These are phyloP conservation scores for Chrysanthemum seticuspe DNA, from an alignment of 129 eudicot species.

Conservation along the genomic window DNA sequence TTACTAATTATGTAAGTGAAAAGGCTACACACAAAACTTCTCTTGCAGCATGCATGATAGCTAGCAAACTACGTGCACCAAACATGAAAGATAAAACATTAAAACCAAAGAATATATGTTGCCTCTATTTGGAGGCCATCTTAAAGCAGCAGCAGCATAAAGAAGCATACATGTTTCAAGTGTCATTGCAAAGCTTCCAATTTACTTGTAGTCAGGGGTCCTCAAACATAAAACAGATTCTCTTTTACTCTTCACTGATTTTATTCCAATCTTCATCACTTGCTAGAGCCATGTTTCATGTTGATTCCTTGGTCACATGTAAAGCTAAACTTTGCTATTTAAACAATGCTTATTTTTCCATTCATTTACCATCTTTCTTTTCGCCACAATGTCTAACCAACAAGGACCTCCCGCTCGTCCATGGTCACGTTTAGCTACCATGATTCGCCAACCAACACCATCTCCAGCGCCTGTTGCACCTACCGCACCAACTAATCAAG, in stretches of 20 bases:
- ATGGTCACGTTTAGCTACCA: constrained; percentile 50
- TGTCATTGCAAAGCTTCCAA: constrained; percentile 32
- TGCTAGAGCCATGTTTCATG: constrained; percentile 19
- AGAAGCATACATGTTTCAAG: constrained; percentile 1
- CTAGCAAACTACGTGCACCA: background rate
- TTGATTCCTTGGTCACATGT: constrained; percentile 32
- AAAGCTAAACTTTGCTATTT: constrained; percentile 25
- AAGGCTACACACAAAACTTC: background rate
- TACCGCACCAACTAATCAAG: constrained; percentile 29
- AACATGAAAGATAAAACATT: background rate
- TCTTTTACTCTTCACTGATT: constrained; percentile 23
- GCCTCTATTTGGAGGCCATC: constrained; percentile 30
- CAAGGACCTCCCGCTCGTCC: constrained; percentile 43
- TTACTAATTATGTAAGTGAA: background rate
- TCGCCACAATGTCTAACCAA: constrained; percentile 45
- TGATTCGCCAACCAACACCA: constrained; percentile 38
- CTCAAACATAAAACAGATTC: constrained; percentile 1
- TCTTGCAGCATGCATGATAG: background rate
- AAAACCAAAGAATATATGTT: constrained; percentile 26
- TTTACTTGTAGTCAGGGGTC: constrained; percentile 10
- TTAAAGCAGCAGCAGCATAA: constrained; percentile 4
- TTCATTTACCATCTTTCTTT: constrained; percentile 6
- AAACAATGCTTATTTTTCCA: constrained; percentile 8
- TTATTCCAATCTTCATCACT: constrained; percentile 42
- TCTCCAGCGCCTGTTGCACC: constrained; percentile 9